Evolutionary conservation across 768 basidiomycete species (phyloP).

Genomic region (Collybiopsis luxurians): DNA sequence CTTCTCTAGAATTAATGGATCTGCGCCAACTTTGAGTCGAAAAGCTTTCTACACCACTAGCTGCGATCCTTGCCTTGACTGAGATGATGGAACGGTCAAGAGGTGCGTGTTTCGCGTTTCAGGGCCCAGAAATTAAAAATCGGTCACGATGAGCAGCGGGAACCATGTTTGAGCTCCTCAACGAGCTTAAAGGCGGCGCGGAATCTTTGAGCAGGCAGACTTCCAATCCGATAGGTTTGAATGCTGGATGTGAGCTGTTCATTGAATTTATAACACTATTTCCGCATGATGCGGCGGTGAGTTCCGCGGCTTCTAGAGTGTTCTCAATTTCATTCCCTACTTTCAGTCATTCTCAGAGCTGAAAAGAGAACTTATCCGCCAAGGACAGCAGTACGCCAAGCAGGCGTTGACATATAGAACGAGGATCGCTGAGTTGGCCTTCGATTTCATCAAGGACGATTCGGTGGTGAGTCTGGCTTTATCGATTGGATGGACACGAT

Average conservation of each 20-base stretch:
- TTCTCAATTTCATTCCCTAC: constrained; percentile 11
- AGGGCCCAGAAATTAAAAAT: constrained; percentile 11
- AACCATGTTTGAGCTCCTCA: constrained; percentile 91
- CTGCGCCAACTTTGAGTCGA: constrained; percentile 1
- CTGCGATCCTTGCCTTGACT: constrained; percentile 84
- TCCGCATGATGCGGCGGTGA: constrained; percentile 77
- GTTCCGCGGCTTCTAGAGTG: constrained; percentile 24
- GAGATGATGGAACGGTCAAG: constrained; percentile 78
- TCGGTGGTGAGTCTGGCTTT: constrained; percentile 59
- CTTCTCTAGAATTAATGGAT: not conserved
- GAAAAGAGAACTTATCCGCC: constrained; percentile 78
- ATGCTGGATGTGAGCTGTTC: constrained; percentile 90
- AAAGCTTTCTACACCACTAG: constrained; percentile 79
- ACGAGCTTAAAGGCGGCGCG: constrained; percentile 77
- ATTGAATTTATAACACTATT: constrained; percentile 85
- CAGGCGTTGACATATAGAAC: constrained; percentile 83
- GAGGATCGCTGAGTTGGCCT: constrained; percentile 86
- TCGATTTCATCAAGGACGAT: constrained; percentile 93
- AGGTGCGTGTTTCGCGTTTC: constrained; percentile 66
- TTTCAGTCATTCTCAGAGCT: constrained; percentile 77
- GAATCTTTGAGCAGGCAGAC: constrained; percentile 57
- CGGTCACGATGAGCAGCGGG: constrained; percentile 50
- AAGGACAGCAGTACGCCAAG: constrained; percentile 73
- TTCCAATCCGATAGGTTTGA: constrained; percentile 78
- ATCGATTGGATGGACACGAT: constrained; percentile 8